These are phyloP conservation scores for Beta vulgaris DNA, from an alignment of 148 eudicot species.

Conservation along the genomic window DNA sequence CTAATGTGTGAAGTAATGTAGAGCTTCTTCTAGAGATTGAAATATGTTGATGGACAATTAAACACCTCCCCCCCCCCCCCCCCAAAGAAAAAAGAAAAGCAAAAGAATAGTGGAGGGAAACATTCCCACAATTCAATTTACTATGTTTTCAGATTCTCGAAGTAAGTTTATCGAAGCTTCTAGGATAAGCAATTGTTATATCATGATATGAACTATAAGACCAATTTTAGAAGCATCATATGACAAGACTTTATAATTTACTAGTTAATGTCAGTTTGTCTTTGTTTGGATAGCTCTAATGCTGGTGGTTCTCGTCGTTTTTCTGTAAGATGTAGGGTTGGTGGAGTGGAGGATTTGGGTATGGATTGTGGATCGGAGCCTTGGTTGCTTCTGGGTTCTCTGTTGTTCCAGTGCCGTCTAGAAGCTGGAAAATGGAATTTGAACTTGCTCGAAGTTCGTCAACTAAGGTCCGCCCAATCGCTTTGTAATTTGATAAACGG, in stretches of 20 bases:
- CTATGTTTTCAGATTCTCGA: not conserved
- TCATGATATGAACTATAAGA: not conserved
- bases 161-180: not conserved
- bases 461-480: slow-evolving; percentile 54
- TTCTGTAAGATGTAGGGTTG: slow-evolving; percentile 68
- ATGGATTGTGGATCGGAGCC: slow-evolving; percentile 86
- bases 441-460: slow-evolving; percentile 59
- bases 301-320: slow-evolving; percentile 18
- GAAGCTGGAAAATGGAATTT: slow-evolving; percentile 71
- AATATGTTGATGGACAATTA: no score
- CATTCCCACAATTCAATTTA: not conserved
- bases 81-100: no score
- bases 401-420: slow-evolving; percentile 81
- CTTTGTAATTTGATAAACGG: not conserved
- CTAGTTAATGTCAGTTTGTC: not conserved
- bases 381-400: slow-evolving; percentile 90
- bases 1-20: no score
- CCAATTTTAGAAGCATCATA: not conserved
- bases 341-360: slow-evolving; percentile 93
- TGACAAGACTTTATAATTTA: no score
- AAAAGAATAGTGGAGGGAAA: not conserved
- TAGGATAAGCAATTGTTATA: not conserved
- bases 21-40: no score
- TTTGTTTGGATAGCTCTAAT: slow-evolving; percentile 6
- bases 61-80: no score